Base-by-base conservation (phyloP, 192 early-diverging fungal species). In the Martensiomyces pterosporus region DNA sequence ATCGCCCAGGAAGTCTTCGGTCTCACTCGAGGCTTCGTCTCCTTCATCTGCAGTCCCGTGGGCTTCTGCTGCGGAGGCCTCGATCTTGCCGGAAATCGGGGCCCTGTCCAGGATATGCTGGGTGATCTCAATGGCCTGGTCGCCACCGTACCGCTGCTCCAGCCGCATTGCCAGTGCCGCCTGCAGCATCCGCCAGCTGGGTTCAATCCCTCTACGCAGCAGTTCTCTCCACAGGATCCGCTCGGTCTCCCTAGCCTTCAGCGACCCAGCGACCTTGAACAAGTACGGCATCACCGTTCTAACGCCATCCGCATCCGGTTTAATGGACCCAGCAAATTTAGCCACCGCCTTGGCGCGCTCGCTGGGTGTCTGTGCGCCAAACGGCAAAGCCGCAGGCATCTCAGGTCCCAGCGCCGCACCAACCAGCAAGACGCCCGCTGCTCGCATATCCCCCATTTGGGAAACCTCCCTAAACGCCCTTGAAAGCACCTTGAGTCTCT, bases 221-320 rank as follows among this genome's bases (percentile, higher is more conserved):
- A 74, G 23, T 47, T 67, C 64, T 22, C 36, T 53, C 64, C 64
- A 63, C 37, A 74, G 26, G 9, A 47, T 7, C 13, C 38, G 38
- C 33, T 65, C 64, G 3, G 63, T 17, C 14, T 39, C 41, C 13
- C 24, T 39, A 10, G 59, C 50, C 13, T 43, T 38, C 37, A 74
- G 46, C 19, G 40, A 26, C 2, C 47, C 29, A 2, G 52, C 54
- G 2, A 43, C 62, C 27, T 48, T 52, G 41, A 64, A 42, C 27
- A 72, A 34, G 29, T 52, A 53, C 33, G 52, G 38, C 19, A 60
- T 24, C 33, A 72, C 47, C 14, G 22, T 23, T 17, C 16, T 0
- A 14, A 53, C 9, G n/a, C 55, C 38, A 5, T 32, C 14, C 6
- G 41, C 15, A 12, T 14, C 47, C 1, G 16, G 35, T 4, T 24